Evolutionary conservation across 805 yeast species (phyloP), one percentile per base, ranked within the genome.

Genomic region (Spathaspora gorwiae): DNA sequence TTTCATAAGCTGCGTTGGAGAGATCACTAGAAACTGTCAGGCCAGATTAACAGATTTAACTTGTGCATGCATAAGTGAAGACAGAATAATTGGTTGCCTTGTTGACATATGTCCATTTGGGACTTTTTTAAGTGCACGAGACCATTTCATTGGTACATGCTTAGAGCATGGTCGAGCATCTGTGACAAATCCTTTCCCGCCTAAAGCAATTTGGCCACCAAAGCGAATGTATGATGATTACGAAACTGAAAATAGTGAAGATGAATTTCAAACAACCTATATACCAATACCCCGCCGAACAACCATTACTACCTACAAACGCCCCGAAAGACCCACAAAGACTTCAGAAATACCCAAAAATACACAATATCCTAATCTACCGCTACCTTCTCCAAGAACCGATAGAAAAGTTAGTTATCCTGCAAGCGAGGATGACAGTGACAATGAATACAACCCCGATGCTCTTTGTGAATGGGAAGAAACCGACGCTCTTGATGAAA

Each of bases 101-200:
- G 65, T 62, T 35, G 78, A 73, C 48, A 61, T 70, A 33, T 76
- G 80, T 51, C 75, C 76, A 2, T 64, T 59, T 42, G 75, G 75
- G 1, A 57, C 50, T 14, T 73, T 68, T 48, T 65, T 65, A 47
- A 60, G 72, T n/a, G 65, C 75, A 12, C 59, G 78, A 56, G 80
- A 75, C 49, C 80, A 76, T 54, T 76, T 61, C 48, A 54, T 66
- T 55, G 80, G 79, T 0, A 72, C 79, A 3, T 76, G 80, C 44
- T 50, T 68, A 43, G 79, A 74, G 54, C 67, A 67, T 27, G 46
- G 40, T 7, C 40, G 36, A 29, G 45, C 52, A 15, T 37, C 46
- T 10, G 30, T 46, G 13, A 40, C 48, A 3, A 44, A 47, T 42
- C 50, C 50, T 2, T 34, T 40, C 12, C 51, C 47, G 12, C 49